These are phyloP conservation scores for Dactylis glomerata DNA, from an alignment of 176 grass and related monocot genomes.

Conservation along the genomic window DNA sequence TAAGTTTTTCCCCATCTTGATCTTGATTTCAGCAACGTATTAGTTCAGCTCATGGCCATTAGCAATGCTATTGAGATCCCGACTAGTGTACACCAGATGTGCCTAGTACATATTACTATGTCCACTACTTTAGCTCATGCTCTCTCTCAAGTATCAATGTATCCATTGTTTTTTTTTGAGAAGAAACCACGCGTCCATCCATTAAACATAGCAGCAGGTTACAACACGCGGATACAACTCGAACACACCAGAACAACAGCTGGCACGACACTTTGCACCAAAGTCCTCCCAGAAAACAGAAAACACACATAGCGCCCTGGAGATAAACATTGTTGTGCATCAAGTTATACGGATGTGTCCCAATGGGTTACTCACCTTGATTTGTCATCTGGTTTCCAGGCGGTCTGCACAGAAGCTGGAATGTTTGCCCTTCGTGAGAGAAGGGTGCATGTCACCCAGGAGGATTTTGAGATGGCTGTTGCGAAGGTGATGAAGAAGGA, in stretches of 20 bases:
- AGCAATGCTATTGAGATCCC: too few relatives aligned
- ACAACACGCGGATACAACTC: too few relatives aligned
- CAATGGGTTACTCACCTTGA: background rate
- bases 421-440: constrained; percentile 79
- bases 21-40: background rate
- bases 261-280: too few relatives aligned
- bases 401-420: constrained; percentile 72
- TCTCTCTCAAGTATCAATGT: background rate
- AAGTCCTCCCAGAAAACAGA: too few relatives aligned
- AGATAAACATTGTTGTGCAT: constrained; percentile 1
- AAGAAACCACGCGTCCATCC: too few relatives aligned
- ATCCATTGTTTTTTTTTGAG: too few relatives aligned
- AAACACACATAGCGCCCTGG: too few relatives aligned
- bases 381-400: constrained; percentile 38
- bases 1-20: background rate
- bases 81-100: too few relatives aligned
- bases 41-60: too few relatives aligned
- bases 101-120: too few relatives aligned
- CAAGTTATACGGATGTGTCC: background rate
- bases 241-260: too few relatives aligned
- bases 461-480: constrained; percentile 82
- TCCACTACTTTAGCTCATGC: background rate
- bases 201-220: too few relatives aligned
- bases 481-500: constrained; percentile 85
- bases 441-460: constrained; percentile 72